Conservation (phyloP, 805 yeast species). For the Suhomyces canberraensis region DNA sequence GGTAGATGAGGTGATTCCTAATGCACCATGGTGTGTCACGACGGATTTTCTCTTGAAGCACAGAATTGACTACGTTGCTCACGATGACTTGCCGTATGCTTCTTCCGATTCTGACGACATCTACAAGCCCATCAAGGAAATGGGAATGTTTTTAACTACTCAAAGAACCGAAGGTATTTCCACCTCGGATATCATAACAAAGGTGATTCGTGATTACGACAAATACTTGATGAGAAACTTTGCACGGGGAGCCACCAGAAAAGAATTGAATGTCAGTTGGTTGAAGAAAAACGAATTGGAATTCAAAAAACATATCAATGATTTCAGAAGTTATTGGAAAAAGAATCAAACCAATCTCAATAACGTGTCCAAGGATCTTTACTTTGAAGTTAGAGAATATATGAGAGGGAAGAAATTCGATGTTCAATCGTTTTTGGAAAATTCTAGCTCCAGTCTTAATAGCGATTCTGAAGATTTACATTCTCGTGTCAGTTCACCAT, state of each 20-base stretch:
- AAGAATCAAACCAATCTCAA: constrained; percentile 66
- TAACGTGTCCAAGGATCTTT: constrained; percentile 75
- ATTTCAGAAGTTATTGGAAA: constrained; percentile 82
- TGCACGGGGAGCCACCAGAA: constrained; percentile 95
- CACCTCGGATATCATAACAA: constrained; percentile 93
- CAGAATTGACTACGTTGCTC: constrained; percentile 93
- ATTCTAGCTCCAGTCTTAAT: constrained; percentile 13
- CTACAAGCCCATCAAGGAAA: constrained; percentile 85
- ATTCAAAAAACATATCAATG: constrained; percentile 82
- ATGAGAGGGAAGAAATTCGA: constrained; percentile 47
- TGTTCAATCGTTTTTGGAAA: constrained; percentile 24
- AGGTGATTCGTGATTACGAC: constrained; percentile 92
- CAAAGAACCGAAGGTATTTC: constrained; percentile 97
- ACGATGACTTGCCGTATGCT: constrained; percentile 94
- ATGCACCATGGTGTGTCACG: constrained; percentile 95
- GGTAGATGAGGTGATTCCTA: constrained; percentile 95
- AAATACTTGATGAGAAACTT: constrained; percentile 95
- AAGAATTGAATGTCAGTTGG: constrained; percentile 96
- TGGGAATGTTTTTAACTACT: constrained; percentile 88
- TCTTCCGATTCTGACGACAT: constrained; percentile 88
- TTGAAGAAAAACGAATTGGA: constrained; percentile 94
- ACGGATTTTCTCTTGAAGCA: constrained; percentile 76
- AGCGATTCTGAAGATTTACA: constrained; percentile 29
- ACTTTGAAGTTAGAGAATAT: constrained; percentile 79
- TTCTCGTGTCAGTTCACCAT: constrained; percentile 46